Evolutionary conservation across 2,329 filamentous ascomycete genomes (phyloP).

Genomic region (Amylocarpus encephaloides): DNA sequence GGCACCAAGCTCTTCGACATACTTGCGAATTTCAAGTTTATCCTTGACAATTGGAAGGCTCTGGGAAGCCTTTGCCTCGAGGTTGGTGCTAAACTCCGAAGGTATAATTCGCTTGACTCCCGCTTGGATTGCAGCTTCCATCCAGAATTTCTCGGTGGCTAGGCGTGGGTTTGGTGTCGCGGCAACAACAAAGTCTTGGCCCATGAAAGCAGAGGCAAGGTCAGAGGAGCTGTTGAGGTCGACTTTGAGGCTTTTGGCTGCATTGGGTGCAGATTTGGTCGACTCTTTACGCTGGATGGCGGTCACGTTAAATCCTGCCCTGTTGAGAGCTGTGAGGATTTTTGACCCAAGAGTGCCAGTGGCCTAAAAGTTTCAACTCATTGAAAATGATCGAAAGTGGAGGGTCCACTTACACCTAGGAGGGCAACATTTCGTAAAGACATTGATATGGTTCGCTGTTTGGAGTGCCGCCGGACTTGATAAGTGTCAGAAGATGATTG

Average conservation of each 20-base stretch:
- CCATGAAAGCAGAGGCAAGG: conserved; percentile 10
- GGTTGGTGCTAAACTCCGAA: conserved; percentile 44
- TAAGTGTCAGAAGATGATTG: no score
- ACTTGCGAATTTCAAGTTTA: conserved; percentile 12
- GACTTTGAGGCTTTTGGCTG: conserved; percentile 11
- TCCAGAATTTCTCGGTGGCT: conserved; percentile 31
- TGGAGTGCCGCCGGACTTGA: no score
- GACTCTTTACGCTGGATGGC: conserved; percentile 14
- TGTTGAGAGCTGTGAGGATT: conserved; percentile 12
- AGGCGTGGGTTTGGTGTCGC: conserved; percentile 11
- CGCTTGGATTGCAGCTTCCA: conserved; percentile 50
- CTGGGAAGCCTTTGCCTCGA: conserved; percentile 6
- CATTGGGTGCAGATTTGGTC: conserved; percentile 4
- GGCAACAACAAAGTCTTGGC: conserved; percentile 16
- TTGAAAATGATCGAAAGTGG: no score
- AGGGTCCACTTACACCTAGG: no score
- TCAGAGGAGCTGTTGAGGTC: conserved; percentile 7
- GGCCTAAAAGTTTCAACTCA: no score
- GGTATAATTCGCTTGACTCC: conserved; percentile 54
- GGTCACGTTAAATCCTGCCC: conserved; percentile 14
- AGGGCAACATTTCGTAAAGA: no score
- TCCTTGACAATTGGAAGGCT: conserved; percentile 8
- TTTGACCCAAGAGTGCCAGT: conserved; percentile 14
- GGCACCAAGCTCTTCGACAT: conserved; percentile 7
- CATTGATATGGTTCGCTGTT: no score